A percentile compares a stretch with the other conserved stretches of the same genome.
phyloP scores from a whole-genome alignment of 768 basidiomycete species.

The Rubroboletus satanas region DNA sequence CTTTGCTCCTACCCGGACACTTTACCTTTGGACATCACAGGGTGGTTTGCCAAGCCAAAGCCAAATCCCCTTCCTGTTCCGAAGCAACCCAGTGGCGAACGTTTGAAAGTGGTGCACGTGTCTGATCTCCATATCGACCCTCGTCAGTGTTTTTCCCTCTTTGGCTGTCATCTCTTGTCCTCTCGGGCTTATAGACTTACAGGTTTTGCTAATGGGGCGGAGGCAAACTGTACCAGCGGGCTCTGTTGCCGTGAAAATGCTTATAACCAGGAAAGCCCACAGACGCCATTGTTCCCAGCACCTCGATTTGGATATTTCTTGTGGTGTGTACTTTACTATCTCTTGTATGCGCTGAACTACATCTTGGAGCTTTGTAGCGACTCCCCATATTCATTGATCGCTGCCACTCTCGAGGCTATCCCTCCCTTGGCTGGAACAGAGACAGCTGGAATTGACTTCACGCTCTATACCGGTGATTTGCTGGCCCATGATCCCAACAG shows the following conservation, averaged over 20 bases:
- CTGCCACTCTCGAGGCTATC: slow-evolving; percentile 62
- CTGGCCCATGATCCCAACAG: slow-evolving; percentile 68
- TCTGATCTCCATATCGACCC: slow-evolving; percentile 78
- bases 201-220: slow-evolving; percentile 68
- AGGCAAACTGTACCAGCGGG: slow-evolving; percentile 67
- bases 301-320: slow-evolving; percentile 63
- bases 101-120: slow-evolving; percentile 70
- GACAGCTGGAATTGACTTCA: slow-evolving; percentile 58
- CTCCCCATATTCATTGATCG: slow-evolving; percentile 55
- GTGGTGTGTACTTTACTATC: slow-evolving; percentile 40
- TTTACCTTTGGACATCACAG: slow-evolving; percentile 55
- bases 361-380: slow-evolving; percentile 40
- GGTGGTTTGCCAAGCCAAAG: slow-evolving; percentile 77
- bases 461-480: slow-evolving; percentile 70
- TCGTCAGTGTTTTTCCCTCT: slow-evolving; percentile 35
- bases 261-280: slow-evolving; percentile 47
- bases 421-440: slow-evolving; percentile 61
- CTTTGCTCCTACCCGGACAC: slow-evolving; percentile 57
- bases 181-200: not conserved
- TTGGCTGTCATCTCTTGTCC: not conserved
- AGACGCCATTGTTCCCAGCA: slow-evolving; percentile 51
- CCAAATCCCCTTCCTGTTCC: slow-evolving; percentile 60
- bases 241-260: slow-evolving; percentile 61
- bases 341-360: not conserved
- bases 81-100: slow-evolving; percentile 57